Evolutionary conservation across 768 basidiomycete species (phyloP).

Genomic region (Boletus rubescentipes): DNA sequence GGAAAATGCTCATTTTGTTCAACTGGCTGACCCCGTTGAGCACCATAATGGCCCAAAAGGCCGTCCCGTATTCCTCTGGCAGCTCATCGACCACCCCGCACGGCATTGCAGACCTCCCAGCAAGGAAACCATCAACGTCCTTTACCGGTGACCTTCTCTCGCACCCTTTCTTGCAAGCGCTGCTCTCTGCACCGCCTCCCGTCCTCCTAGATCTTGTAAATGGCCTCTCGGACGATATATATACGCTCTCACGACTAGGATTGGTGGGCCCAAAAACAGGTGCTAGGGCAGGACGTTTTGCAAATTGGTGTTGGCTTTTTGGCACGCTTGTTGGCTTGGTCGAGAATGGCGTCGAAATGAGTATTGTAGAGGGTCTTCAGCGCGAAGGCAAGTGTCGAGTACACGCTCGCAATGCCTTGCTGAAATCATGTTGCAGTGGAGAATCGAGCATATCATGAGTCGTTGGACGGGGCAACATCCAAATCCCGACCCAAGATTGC

Average conservation of each 20-base stretch:
- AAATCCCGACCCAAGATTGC: slow-evolving; percentile 61
- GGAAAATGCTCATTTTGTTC: slow-evolving; percentile 79
- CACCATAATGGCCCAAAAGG: slow-evolving; percentile 66
- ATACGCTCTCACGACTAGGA: slow-evolving; percentile 71
- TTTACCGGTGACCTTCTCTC: slow-evolving; percentile 28
- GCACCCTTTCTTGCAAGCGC: slow-evolving; percentile 68
- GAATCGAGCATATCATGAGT: slow-evolving; percentile 69
- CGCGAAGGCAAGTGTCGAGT: slow-evolving; percentile 49
- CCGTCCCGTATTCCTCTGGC: slow-evolving; percentile 55
- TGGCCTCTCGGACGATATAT: slow-evolving; percentile 74
- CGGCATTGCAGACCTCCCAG: slow-evolving; percentile 13
- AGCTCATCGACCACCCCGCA: slow-evolving; percentile 27
- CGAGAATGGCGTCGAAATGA: slow-evolving; percentile 78
- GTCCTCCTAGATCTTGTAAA: slow-evolving; percentile 77
- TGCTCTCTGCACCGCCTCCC: slow-evolving; percentile 80
- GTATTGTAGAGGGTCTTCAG: slow-evolving; percentile 62
- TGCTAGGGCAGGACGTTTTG: slow-evolving; percentile 67
- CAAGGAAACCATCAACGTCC: slow-evolving; percentile 3
- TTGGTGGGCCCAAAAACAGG: slow-evolving; percentile 65
- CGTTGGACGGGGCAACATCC: slow-evolving; percentile 65
- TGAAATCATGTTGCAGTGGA: slow-evolving; percentile 50
- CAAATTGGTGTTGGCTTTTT: slow-evolving; percentile 87
- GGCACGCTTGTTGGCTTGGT: slow-evolving; percentile 78
- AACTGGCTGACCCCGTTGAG: slow-evolving; percentile 82
- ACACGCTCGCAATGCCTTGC: not conserved